Evolutionary conservation across 768 basidiomycete genomes (phyloP), one percentile per base, ranked within the genome.

Genomic region (Grammothele lineata): DNA sequence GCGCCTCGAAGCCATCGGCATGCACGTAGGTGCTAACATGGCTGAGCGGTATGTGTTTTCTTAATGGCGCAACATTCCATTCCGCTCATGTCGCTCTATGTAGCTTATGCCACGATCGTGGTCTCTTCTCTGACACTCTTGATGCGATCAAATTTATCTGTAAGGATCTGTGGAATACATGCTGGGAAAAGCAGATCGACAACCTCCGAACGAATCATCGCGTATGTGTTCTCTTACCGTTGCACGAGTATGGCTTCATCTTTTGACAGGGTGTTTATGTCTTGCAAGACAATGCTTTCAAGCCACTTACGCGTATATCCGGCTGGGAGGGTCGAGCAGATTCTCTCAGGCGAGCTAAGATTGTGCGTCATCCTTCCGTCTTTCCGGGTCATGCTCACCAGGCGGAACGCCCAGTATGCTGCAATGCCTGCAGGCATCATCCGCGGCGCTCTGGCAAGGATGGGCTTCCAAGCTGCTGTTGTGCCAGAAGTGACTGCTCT

Each of bases 141-240:
- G 94, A 97, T 51, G 83, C 80, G 9, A 83, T 97, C 69, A 96
- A 97, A 65, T 96, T 96, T 60, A 76, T 97, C 47, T 97, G 93
- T 70, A 97, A 97, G 61, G 93, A 97, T 47, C 69, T 97, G n/a
- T 97, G 93, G 90, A 72, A 80, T 0, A 81, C 85, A 18, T 87
- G 86, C 46, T 96, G 90, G 84, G 88, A 92, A 43, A 94, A 94
- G 62, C 94, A 95, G 62, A 90, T 96, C 1, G 93, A 96, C 59
- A 97, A 97, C 64, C 69, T 97, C 48, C 80, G 93, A 37, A 97
- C 93, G 14, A 97, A 97, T 63, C 94, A 95, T 64, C 75, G 93
- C 40, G 92, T 92, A 60, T 33, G 81, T 69, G 12, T 12, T 11
- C 21, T 25, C 0, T 24, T 35, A 12, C 21, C 17, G 14, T 1